Conservation (phyloP, 2,329 filamentous ascomycete species). For the Trichophyton rubrum region DNA sequence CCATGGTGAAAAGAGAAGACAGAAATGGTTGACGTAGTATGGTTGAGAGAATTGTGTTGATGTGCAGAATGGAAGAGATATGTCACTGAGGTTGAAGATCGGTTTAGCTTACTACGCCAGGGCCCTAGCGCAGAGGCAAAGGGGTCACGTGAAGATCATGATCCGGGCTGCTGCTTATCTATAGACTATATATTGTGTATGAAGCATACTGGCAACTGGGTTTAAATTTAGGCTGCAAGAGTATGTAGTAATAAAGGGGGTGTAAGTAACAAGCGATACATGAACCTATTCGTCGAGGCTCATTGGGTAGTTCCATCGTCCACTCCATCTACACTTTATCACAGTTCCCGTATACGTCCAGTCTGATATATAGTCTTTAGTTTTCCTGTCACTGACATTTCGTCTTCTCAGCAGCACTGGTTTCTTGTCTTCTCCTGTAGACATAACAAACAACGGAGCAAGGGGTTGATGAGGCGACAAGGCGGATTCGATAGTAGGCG, state of each 20-base stretch:
- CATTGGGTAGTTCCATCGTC: slow-evolving; percentile 1
- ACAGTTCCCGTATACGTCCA: slow-evolving; percentile 3
- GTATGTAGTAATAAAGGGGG: background rate
- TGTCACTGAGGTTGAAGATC: background rate
- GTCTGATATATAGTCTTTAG: background rate
- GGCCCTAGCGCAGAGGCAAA: no score
- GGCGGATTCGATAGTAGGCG: slow-evolving; percentile 1
- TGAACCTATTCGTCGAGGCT: background rate
- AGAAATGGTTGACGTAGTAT: no score
- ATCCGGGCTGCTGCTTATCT: no score
- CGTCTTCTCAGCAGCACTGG: background rate
- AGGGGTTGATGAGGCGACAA: background rate
- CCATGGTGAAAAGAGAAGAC: slow-evolving; percentile 38
- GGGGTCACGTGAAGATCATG: no score
- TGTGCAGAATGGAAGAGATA: background rate
- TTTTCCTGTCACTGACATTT: background rate
- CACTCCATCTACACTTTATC: slow-evolving; percentile 4
- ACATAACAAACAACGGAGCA: slow-evolving; percentile 1
- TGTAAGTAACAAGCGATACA: background rate
- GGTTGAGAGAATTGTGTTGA: no score
- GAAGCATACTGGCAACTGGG: no score
- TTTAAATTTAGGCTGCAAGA: background rate
- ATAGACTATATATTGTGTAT: no score
- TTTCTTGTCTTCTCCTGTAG: background rate
- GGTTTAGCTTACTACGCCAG: no score